phyloP scores from a whole-genome alignment of 176 grass and related monocot species.

The Chloris gayana region DNA sequence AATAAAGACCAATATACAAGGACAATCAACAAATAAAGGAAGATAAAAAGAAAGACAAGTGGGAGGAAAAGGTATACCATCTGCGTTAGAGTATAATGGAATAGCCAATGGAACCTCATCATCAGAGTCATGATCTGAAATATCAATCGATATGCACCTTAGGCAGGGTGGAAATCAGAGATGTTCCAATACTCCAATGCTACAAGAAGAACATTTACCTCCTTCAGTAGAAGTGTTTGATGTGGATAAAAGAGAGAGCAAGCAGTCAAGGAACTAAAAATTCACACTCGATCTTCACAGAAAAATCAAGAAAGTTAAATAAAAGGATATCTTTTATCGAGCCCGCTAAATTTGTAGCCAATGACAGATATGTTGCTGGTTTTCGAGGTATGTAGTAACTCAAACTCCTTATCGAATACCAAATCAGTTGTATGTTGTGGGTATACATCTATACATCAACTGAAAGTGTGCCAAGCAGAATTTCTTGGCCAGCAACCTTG shows the following conservation, averaged over 20 bases:
- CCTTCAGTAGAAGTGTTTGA: background rate
- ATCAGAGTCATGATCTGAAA: constrained; percentile 46
- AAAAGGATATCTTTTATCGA: no score
- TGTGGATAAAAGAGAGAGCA: constrained; percentile 27
- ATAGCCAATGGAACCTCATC: constrained; percentile 39
- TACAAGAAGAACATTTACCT: constrained; percentile 26
- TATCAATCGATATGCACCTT: background rate
- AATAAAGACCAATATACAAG: no score
- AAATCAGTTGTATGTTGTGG: no score
- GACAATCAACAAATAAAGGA: no score
- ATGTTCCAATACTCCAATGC: constrained; percentile 4
- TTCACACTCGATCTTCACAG: background rate
- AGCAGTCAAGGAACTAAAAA: constrained; percentile 27
- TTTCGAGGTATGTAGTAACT: no score
- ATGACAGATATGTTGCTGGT: no score
- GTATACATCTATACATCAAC: no score
- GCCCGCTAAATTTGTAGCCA: no score
- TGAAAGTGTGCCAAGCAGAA: no score
- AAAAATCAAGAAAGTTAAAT: background rate
- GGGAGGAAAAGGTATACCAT: constrained; percentile 33
- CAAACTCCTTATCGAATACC: no score
- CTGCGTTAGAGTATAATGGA: constrained; percentile 18
- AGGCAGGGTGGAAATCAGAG: constrained; percentile 11
- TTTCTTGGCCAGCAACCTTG: no score
- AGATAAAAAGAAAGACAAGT: no score